Conservation (phyloP, 2,329 filamentous ascomycete species). For the Pestalotiopsis sp. region DNA sequence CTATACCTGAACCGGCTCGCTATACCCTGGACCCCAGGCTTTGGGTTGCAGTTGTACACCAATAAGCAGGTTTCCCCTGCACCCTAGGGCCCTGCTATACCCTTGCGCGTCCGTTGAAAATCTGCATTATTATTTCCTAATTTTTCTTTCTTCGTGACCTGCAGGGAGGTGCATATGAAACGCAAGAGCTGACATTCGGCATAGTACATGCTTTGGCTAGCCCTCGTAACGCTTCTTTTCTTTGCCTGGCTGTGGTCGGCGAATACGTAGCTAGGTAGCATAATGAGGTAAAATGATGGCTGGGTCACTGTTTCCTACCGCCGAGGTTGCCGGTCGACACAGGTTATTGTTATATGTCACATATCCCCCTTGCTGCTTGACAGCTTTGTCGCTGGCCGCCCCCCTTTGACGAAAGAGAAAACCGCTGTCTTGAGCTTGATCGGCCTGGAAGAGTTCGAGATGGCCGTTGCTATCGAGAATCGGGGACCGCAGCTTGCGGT, state of each 20-base stretch:
- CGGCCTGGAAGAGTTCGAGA: not conserved
- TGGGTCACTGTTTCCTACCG: not conserved
- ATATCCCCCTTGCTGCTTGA: not conserved
- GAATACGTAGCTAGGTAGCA: not conserved
- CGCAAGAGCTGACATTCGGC: conserved; percentile 4
- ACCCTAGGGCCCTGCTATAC: not conserved
- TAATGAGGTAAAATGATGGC: not conserved
- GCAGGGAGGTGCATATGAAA: conserved; percentile 1
- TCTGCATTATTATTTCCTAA: not conserved
- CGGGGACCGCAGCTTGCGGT: conserved; percentile 9
- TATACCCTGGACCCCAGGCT: not conserved
- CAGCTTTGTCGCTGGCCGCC: not conserved
- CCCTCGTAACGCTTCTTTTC: not conserved
- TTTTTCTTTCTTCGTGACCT: not conserved
- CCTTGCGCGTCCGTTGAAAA: not conserved
- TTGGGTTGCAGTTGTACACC: conserved; percentile 4
- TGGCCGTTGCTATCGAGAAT: not conserved
- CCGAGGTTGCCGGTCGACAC: not conserved
- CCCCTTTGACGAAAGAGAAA: not conserved
- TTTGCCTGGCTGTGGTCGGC: not conserved
- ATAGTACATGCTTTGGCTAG: not conserved
- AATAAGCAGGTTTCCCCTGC: not conserved
- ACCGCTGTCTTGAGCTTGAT: not conserved
- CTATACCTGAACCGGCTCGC: conserved; percentile 4
- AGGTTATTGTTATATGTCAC: not conserved